Percentiles rank a stretch among this genome's conserved stretches.
Evolutionary conservation across 2,329 filamentous ascomycete genomes (phyloP).

Genomic region (Fusarium sp.): DNA sequence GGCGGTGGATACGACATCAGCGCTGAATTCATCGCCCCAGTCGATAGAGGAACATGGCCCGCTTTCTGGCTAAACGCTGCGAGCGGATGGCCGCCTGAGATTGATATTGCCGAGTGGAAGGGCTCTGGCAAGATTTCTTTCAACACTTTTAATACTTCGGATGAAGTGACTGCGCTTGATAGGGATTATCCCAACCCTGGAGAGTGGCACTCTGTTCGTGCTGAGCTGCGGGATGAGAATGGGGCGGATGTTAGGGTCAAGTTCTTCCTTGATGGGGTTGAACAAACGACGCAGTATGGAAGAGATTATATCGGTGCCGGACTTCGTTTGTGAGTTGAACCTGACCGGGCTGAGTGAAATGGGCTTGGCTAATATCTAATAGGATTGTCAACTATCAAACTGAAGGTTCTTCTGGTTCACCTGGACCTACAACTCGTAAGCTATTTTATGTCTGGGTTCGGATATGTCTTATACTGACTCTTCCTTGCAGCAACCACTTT

Average conservation of each 20-base stretch:
- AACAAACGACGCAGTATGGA: conserved; percentile 36
- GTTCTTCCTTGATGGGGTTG: conserved; percentile 35
- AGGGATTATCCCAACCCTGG: conserved; percentile 26
- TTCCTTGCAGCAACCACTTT: conserved; percentile 18
- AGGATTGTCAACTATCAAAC: conserved; percentile 39
- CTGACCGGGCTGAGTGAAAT: neutral
- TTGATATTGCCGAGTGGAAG: conserved; percentile 39
- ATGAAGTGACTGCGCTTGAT: conserved; percentile 27
- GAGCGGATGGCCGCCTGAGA: conserved; percentile 35
- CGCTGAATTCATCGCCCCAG: conserved; percentile 35
- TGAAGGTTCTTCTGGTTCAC: conserved; percentile 33
- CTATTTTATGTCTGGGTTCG: neutral
- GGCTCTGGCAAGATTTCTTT: conserved; percentile 38
- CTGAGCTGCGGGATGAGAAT: conserved; percentile 38
- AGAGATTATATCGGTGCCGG: conserved; percentile 33
- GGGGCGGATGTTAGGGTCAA: conserved; percentile 35
- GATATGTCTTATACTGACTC: neutral
- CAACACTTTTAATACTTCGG: conserved; percentile 37
- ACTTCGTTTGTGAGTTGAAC: conserved; percentile 24
- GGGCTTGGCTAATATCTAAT: too few relatives aligned
- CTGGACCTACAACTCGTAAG: conserved; percentile 28
- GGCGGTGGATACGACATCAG: conserved; percentile 35
- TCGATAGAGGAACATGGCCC: conserved; percentile 26
- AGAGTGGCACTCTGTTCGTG: conserved; percentile 36
- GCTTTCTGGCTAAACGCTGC: conserved; percentile 41